Percentiles rank a stretch among this genome's conserved stretches.
Evolutionary conservation across 148 eudicot genomes (phyloP).

Genomic region (Rhododendron vialii): DNA sequence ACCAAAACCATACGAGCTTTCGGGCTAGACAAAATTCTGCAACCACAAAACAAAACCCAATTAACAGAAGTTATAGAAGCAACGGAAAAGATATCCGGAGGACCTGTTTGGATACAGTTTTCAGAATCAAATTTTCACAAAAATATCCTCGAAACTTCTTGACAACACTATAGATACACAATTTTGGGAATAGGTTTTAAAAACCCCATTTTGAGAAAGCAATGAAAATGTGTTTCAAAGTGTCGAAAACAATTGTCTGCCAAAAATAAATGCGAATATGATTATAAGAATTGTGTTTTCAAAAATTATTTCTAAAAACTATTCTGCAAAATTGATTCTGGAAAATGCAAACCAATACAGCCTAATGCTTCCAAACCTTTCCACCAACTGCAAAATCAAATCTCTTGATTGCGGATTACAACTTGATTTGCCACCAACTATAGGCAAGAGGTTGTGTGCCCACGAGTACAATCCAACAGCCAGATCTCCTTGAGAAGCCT

Average conservation of each 20-base stretch:
- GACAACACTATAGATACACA: not conserved
- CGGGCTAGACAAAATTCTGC: conserved; percentile 67
- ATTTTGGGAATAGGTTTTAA: not conserved
- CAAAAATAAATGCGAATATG: not conserved
- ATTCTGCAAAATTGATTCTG: not conserved
- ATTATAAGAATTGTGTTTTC: not conserved
- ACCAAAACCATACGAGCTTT: conserved; percentile 66
- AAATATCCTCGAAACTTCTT: not conserved
- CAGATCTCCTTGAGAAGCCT: conserved; percentile 77
- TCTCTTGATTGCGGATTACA: conserved; percentile 74
- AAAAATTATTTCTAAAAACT: not conserved
- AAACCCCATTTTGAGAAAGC: not conserved
- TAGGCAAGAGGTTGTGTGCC: conserved; percentile 68
- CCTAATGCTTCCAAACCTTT: conserved; percentile 39
- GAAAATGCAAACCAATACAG: not conserved
- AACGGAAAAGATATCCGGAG: not conserved
- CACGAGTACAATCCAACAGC: conserved; percentile 62
- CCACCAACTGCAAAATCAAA: conserved; percentile 65
- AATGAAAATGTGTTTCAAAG: not conserved
- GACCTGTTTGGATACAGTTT: not conserved
- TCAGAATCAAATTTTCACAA: not conserved
- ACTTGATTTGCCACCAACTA: conserved; percentile 50
- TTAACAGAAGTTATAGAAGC: not conserved
- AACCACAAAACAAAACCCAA: conserved; percentile 5
- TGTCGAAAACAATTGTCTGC: not conserved